Base-by-base conservation (phyloP, 2,329 filamentous ascomycete species). In the Scedosporium aurantiacum region DNA sequence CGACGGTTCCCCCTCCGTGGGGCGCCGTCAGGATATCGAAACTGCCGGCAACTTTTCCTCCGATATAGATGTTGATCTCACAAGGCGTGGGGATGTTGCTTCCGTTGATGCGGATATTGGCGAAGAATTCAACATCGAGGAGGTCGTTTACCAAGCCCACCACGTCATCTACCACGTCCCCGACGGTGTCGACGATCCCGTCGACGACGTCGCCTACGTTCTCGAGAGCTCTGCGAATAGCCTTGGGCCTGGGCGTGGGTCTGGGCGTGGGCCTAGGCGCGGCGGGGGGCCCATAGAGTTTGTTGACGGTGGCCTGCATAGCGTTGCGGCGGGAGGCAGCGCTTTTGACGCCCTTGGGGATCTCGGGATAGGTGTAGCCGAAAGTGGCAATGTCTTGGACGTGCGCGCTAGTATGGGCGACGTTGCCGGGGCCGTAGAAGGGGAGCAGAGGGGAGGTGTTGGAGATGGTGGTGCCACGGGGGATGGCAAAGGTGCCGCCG, bases 361-460 rank as follows among this genome's bases (percentile, higher is more conserved):
- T 68, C 18, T 72, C 74, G 41, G 68, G 63, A 62, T 77, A 77
- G 21, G 72, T 70, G 66, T 77, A 77, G n/a, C 75, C 75, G 18
- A 75, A 70, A 52, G 64, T 65, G 57, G 67, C 60, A 61, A 75
- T 70, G 62, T 66, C 70, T 57, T 65, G 63, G 37, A 76, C 68
- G 10, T 69, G 69, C 3, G 66, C 65, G 5, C 70, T 76, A 10
- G 77, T 82, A 69, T 80, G 75, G 65, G 78, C 75, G 23, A 64
- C 63, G 23, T 70, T 71, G 43, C 69, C 67, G 23, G 67, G 64
- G 43, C 72, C 69, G 68, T 74, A 78, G 67, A 85, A 84, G 3
- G 81, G 81, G 64, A 76, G 74, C 5, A 84, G 73, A 1, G 77
- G 76, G 28, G 74, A 78, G 60, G 73, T 68, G n/a, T 76, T 72